Conservation (phyloP, 257 asterid species). For the Ilex aquifolium region DNA sequence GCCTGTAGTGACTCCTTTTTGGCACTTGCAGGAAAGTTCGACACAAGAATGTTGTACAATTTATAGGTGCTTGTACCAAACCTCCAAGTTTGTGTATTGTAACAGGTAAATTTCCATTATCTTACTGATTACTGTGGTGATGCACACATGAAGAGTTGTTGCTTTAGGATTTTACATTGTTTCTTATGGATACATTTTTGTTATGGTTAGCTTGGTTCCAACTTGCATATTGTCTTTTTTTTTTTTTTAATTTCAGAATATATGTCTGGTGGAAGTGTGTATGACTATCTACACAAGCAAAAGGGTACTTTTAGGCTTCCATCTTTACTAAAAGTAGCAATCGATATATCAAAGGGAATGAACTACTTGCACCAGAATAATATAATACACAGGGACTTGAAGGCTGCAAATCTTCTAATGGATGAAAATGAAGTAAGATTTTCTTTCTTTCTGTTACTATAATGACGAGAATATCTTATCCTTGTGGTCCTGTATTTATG, state of each 20-base stretch:
- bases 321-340: conserved; percentile 77
- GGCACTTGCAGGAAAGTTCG: conserved; percentile 85
- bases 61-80: conserved; percentile 93
- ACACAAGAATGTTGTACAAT: conserved; percentile 94
- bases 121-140: neutral
- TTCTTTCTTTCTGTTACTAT: conserved; percentile 2
- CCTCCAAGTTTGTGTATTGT: conserved; percentile 93
- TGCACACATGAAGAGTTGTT: no score
- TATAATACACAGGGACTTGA: conserved; percentile 92
- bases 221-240: conserved; percentile 1
- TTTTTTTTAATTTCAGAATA: conserved; percentile 65
- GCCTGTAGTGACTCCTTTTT: neutral
- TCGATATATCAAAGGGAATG: conserved; percentile 97
- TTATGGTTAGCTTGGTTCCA: neutral
- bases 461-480: conserved; percentile 2
- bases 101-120: conserved; percentile 48
- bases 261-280: conserved; percentile 98
- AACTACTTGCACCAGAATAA: conserved; percentile 96
- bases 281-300: conserved; percentile 90
- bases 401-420: conserved; percentile 97
- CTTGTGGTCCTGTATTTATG: neutral
- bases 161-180: no score
- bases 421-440: conserved; percentile 85
- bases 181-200: neutral
- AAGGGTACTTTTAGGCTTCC: conserved; percentile 91